These are phyloP conservation scores for Pachysandra terminalis DNA, from an alignment of 164 flowering plant species.

Conservation along the genomic window DNA sequence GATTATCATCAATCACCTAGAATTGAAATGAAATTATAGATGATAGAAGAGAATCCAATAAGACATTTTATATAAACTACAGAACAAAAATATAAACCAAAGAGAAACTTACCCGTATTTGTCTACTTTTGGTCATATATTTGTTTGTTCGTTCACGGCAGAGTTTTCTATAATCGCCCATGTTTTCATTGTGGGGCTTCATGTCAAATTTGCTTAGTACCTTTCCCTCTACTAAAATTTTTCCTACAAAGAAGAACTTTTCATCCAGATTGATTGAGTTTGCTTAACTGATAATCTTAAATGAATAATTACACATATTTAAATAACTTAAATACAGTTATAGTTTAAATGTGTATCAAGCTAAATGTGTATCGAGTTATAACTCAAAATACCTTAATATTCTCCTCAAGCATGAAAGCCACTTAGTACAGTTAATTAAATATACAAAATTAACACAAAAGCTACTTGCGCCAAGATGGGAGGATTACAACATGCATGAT, in stretches of 20 bases:
- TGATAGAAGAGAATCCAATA: background rate
- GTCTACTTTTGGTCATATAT: slow-evolving; percentile 61
- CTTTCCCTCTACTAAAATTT: slow-evolving; percentile 71
- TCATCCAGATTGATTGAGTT: slow-evolving; percentile 9
- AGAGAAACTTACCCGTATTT: slow-evolving; percentile 49
- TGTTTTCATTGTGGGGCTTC: slow-evolving; percentile 59
- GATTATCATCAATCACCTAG: slow-evolving; percentile 61
- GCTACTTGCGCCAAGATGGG: background rate
- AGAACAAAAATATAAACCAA: background rate
- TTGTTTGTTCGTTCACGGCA: slow-evolving; percentile 81
- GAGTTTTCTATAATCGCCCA: slow-evolving; percentile 63
- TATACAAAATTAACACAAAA: background rate
- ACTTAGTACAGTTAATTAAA: background rate
- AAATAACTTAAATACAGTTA: too few species aligned
- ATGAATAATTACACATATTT: background rate
- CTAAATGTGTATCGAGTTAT: background rate
- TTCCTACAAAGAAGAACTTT: slow-evolving; percentile 40
- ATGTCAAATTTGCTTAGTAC: slow-evolving; percentile 77
- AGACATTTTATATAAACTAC: background rate
- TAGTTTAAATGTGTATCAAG: too few species aligned
- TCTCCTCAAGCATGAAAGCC: background rate
- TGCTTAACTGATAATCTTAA: slow-evolving; percentile 10
- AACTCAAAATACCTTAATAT: background rate
- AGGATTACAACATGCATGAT: background rate
- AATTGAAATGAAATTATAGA: background rate